Conservation (phyloP, 139 green algal species). For the Desmodesmus armatus region DNA sequence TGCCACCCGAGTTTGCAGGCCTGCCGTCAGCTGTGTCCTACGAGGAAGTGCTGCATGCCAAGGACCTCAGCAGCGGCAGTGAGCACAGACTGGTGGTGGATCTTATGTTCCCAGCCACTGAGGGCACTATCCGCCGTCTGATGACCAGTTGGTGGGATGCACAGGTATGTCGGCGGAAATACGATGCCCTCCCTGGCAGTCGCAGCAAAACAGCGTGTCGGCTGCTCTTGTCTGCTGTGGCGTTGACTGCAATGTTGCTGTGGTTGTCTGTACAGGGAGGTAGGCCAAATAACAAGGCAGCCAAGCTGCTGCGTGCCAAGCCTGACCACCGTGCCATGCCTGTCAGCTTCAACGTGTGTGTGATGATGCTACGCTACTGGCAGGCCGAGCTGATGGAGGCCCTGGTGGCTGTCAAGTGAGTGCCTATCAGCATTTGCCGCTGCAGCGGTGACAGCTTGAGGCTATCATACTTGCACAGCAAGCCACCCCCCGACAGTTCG, state of each 20-base stretch:
- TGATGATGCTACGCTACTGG: neutral
- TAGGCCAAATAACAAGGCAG: neutral
- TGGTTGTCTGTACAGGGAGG: neutral
- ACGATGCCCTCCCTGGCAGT: neutral
- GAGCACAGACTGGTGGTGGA: neutral
- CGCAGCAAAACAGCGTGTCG: neutral
- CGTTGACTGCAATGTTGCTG: neutral
- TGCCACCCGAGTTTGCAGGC: no score
- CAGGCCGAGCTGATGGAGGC: neutral
- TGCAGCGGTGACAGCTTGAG: no score
- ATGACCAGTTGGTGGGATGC: neutral
- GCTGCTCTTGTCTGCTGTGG: neutral
- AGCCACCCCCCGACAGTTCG: no score
- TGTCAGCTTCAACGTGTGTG: neutral
- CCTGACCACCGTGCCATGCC: neutral
- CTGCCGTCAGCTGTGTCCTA: no score
- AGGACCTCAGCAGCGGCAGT: no score
- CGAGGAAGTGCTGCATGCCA: no score
- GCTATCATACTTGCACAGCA: no score
- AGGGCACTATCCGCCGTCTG: neutral
- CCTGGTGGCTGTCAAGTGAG: neutral
- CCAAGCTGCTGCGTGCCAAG: neutral
- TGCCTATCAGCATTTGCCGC: no score
- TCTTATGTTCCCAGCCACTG: neutral
- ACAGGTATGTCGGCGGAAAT: neutral